Percentiles rank a stretch among this genome's conserved stretches.
Evolutionary conservation across 768 basidiomycete genomes (phyloP).

Genomic region (Fomitopsis pulvina): DNA sequence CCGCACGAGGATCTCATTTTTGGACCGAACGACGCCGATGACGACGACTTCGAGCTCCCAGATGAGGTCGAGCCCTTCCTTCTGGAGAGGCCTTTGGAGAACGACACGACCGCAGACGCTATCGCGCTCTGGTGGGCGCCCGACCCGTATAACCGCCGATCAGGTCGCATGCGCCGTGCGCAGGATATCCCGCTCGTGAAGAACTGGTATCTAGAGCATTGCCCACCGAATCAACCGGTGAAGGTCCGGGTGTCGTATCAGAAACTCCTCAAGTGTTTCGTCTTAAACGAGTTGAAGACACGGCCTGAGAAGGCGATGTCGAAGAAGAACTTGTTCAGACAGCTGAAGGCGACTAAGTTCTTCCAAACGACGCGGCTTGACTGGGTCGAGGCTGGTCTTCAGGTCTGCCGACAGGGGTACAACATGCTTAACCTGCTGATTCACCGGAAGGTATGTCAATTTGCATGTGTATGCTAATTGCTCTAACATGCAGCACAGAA

Average conservation of each 20-base stretch:
- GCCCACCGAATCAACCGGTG: constrained; percentile 91
- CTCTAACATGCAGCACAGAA: constrained; percentile 40
- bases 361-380: constrained; percentile 98
- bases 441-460: constrained; percentile 76
- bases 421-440: constrained; percentile 99
- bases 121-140: constrained; percentile 99
- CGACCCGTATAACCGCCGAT: constrained; percentile 89
- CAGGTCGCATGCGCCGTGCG: constrained; percentile 87
- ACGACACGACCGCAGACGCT: constrained; percentile 89
- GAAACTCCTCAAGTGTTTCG: constrained; percentile 93
- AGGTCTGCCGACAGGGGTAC: constrained; percentile 98
- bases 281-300: constrained; percentile 88
- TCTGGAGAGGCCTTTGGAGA: constrained; percentile 71
- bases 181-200: constrained; percentile 96
- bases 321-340: constrained; percentile 95
- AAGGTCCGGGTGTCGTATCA: constrained; percentile 99
- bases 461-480: neutral
- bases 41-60: constrained; percentile 84
- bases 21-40: constrained; percentile 78
- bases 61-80: constrained; percentile 77
- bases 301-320: constrained; percentile 94
- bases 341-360: constrained; percentile 98
- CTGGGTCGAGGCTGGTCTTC: constrained; percentile 98
- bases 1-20: constrained; percentile 92
- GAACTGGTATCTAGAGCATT: constrained; percentile 98